Percentiles rank a stretch among this genome's conserved stretches.
Evolutionary conservation across 2,329 filamentous ascomycete genomes (phyloP).

Genomic region (Penicillium sp.): DNA sequence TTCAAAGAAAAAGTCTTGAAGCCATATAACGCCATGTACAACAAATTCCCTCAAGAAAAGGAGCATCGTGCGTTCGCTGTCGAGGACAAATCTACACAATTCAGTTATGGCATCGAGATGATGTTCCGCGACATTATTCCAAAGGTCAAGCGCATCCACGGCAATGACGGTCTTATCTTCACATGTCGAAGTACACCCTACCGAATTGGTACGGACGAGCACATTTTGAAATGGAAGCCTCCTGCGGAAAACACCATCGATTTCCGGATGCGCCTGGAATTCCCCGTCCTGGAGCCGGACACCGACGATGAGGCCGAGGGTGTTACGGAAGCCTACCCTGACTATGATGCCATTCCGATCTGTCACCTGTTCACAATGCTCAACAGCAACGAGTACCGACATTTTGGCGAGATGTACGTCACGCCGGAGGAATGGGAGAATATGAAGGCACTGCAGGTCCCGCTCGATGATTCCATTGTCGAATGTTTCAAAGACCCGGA

Average conservation of each 20-base stretch:
- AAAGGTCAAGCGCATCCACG: conserved; percentile 65
- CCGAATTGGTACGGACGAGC: conserved; percentile 79
- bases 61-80: conserved; percentile 70
- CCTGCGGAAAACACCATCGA: conserved; percentile 93
- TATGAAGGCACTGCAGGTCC: conserved; percentile 66
- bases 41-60: conserved; percentile 67
- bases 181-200: conserved; percentile 88
- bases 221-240: conserved; percentile 98
- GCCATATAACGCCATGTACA: conserved; percentile 66
- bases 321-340: conserved; percentile 56
- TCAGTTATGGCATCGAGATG: conserved; percentile 80
- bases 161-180: conserved; percentile 95
- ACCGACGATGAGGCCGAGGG: conserved; percentile 63
- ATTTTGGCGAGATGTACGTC: conserved; percentile 63
- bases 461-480: conserved; percentile 79
- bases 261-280: conserved; percentile 73
- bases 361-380: conserved; percentile 66
- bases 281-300: conserved; percentile 65
- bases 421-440: conserved; percentile 75
- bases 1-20: conserved; percentile 75
- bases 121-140: conserved; percentile 88
- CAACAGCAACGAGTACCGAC: conserved; percentile 58
- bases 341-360: conserved; percentile 75
- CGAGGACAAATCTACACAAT: conserved; percentile 82
- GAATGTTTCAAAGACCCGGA: conserved; percentile 78